Conservation (phyloP, 805 yeast species). For the Ogataea thermomethanolica region DNA sequence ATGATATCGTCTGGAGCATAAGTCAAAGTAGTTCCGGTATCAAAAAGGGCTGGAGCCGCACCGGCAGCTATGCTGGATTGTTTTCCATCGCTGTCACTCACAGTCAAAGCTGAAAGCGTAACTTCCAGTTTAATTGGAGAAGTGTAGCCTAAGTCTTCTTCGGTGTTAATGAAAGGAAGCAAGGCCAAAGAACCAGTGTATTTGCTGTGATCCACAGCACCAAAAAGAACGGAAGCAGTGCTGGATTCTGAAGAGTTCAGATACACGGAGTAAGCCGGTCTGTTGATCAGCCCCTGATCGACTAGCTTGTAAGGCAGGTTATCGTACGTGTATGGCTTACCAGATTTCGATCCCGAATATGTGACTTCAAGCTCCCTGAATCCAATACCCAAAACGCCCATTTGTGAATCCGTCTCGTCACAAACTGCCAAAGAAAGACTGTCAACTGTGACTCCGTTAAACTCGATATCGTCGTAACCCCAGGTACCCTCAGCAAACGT, state of each 20-base stretch:
- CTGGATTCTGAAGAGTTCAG: constrained; percentile 42
- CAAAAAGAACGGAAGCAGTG: constrained; percentile 61
- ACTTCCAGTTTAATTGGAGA: constrained; percentile 47
- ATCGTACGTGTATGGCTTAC: constrained; percentile 43
- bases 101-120: constrained; percentile 40
- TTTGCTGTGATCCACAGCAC: constrained; percentile 67
- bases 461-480: constrained; percentile 59
- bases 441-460: constrained; percentile 47
- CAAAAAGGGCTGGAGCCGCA: constrained; percentile 43
- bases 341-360: constrained; percentile 28
- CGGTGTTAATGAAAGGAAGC: constrained; percentile 49
- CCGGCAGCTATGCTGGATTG: constrained; percentile 26
- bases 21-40: constrained; percentile 56
- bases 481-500: constrained; percentile 48
- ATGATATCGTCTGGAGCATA: constrained; percentile 39
- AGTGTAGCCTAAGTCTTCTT: constrained; percentile 30
- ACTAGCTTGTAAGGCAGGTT: constrained; percentile 66
- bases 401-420: constrained; percentile 54
- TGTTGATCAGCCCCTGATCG: constrained; percentile 51
- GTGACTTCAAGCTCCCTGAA: constrained; percentile 67
- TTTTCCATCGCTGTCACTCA: constrained; percentile 18
- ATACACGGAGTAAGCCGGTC: constrained; percentile 59
- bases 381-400: constrained; percentile 77
- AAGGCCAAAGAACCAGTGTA: constrained; percentile 49
- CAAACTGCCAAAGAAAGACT: constrained; percentile 73